These are phyloP conservation scores for Dioscorea dumetorum DNA, from an alignment of 106 monocot genomes.

Conservation along the genomic window DNA sequence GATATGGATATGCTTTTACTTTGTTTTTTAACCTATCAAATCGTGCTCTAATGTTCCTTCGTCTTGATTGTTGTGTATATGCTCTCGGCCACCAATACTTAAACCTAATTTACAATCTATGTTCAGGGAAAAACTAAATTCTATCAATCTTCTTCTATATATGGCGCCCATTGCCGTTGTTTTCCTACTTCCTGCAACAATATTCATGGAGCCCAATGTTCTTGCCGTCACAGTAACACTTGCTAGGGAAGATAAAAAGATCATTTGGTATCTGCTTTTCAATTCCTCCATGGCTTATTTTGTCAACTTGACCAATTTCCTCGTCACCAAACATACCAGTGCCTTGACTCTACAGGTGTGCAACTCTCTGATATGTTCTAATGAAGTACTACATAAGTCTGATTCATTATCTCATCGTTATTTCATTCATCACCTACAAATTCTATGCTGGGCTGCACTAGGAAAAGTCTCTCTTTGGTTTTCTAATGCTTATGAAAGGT, in stretches of 20 bases:
- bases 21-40: no score
- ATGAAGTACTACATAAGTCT: neutral
- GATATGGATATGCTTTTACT: no score
- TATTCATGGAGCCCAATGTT: slow-evolving; percentile 62
- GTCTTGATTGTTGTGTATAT: no score
- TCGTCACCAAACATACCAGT: slow-evolving; percentile 95
- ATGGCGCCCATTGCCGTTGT: slow-evolving; percentile 79
- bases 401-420: neutral
- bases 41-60: no score
- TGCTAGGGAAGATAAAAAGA: slow-evolving; percentile 66
- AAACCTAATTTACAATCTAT: neutral
- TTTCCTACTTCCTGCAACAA: slow-evolving; percentile 57
- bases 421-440: no score
- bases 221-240: slow-evolving; percentile 50
- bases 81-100: no score
- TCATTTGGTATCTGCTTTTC: slow-evolving; percentile 81
- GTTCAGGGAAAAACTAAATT: slow-evolving; percentile 54
- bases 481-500: neutral
- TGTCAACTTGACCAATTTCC: slow-evolving; percentile 88
- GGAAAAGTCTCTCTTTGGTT: neutral
- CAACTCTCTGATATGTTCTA: neutral
- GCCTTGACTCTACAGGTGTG: slow-evolving; percentile 88
- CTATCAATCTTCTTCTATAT: slow-evolving; percentile 61
- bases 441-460: no score
- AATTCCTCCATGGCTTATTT: slow-evolving; percentile 85